Base-by-base conservation (phyloP, 768 basidiomycete genomes). In the Arthromyces matolae region DNA sequence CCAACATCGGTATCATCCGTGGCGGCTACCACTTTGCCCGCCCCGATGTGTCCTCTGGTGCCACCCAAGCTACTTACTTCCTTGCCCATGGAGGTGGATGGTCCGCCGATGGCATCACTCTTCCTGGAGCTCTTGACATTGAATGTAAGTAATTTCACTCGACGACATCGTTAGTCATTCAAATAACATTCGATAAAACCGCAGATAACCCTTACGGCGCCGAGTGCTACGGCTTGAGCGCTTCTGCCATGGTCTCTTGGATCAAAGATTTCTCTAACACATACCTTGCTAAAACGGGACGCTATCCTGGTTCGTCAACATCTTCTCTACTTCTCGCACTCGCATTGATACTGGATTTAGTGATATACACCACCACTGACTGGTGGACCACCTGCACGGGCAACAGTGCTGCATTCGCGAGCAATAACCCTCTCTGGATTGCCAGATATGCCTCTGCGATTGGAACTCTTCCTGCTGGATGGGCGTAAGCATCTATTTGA, bases 361-460 rank as follows among this genome's bases (percentile, higher is more conserved):
- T 78, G 36, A 80, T 83, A 45, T 84, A 84, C 54, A 79, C 78
- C 27, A 80, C 78, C 5, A 82, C 79, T 8, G 68, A 75, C 58
- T 85, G 83, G 84, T 86, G 84, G 84, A 76, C 54, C 7, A 71
- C 69, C 8, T 86, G 84, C 61, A 85, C 84, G 2, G 80, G 78
- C 0, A 78, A 82, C 59, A 78, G 72, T 45, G 64, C 67, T n/a
- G 64, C 63, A 3, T 85, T 85, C 53, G 71, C 59, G 1, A 44
- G 56, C 3, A 75, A 66, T 43, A 82, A 76, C 59, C 80, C 82
- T 2, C 66, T 86, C 3, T 84, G 80, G 80, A 70, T 84, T 38
- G 82, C 84, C 1, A 62, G 66, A 22, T 84, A 71, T 40, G 59
- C 76, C 2, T 75, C 78, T 5, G 52, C 60, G 19, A 60, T 78